phyloP scores from a whole-genome alignment of 1,284 basidiomycete species.

The Coniferiporia sulphurascens region DNA sequence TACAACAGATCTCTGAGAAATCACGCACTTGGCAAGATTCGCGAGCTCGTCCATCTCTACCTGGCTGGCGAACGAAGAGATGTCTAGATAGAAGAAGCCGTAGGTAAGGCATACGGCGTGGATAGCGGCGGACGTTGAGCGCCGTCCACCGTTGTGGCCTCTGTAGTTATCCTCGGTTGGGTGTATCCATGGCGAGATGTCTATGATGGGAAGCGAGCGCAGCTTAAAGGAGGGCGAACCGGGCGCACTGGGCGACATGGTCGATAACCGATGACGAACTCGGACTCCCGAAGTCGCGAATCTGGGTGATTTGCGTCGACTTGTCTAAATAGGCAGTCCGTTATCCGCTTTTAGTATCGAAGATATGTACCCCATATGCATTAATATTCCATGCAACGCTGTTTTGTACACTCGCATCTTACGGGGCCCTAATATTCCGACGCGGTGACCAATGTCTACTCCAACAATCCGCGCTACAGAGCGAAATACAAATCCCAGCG shows the following conservation, averaged over 20 bases:
- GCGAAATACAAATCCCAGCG: too few relatives aligned
- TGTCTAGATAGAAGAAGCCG: slow-evolving; percentile 84
- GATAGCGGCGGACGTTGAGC: slow-evolving; percentile 51
- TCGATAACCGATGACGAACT: background rate
- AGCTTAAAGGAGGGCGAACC: slow-evolving; percentile 2
- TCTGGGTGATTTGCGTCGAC: background rate
- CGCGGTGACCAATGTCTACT: too few relatives aligned
- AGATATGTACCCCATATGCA: too few relatives aligned
- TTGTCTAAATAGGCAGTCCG: background rate
- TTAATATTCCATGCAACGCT: too few relatives aligned
- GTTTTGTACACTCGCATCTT: too few relatives aligned
- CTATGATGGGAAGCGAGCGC: slow-evolving; percentile 43
- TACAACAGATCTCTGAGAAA: background rate
- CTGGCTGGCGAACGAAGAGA: slow-evolving; percentile 50
- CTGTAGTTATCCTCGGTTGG: slow-evolving; percentile 34
- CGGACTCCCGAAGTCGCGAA: background rate
- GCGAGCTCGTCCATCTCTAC: slow-evolving; percentile 64
- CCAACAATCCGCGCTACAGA: too few relatives aligned
- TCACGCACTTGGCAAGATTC: slow-evolving; percentile 43
- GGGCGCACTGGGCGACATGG: background rate
- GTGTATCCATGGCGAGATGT: slow-evolving; percentile 18
- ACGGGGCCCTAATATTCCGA: too few relatives aligned
- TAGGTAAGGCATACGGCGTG: slow-evolving; percentile 73
- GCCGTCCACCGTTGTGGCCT: slow-evolving; percentile 30
- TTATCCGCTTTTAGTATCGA: background rate